Evolutionary conservation across 371 early-diverging fungal species (phyloP).

Genomic region (Actinomucor elegans): DNA sequence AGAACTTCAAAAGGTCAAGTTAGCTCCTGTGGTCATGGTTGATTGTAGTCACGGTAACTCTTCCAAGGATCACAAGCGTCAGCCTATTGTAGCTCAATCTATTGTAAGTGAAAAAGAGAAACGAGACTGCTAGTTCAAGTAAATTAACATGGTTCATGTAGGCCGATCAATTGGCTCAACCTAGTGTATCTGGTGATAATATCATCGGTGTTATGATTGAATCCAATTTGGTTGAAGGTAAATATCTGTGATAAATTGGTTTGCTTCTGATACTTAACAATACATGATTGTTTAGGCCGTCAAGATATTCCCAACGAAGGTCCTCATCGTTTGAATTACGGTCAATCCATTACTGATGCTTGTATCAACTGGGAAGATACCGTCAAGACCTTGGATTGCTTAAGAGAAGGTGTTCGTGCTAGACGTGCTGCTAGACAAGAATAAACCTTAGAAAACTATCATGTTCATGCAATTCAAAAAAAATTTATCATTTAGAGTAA

Average conservation of each 20-base stretch:
- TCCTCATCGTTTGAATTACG: constrained; percentile 63
- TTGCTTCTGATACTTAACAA: background rate
- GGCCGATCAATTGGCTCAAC: constrained; percentile 43
- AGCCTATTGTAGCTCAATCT: constrained; percentile 76
- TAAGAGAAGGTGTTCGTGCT: constrained; percentile 67
- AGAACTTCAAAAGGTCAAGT: constrained; percentile 64
- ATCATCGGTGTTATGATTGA: constrained; percentile 88
- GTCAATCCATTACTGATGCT: constrained; percentile 80
- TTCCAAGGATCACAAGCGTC: constrained; percentile 76
- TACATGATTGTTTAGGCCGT: constrained; percentile 32
- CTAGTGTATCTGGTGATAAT: constrained; percentile 50
- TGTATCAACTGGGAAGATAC: constrained; percentile 82
- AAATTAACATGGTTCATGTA: background rate
- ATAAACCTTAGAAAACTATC: too few species aligned
- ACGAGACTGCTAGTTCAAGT: background rate
- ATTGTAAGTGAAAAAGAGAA: constrained; percentile 43
- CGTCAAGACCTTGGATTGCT: constrained; percentile 57
- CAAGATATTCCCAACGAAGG: constrained; percentile 67
- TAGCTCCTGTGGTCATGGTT: constrained; percentile 78
- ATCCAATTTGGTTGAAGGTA: constrained; percentile 75
- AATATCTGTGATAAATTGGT: background rate
- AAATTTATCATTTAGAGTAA: too few species aligned
- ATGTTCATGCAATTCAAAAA: too few species aligned
- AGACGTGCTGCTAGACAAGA: constrained; percentile 51
- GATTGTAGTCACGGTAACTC: constrained; percentile 94